Evolutionary conservation across 2,329 filamentous ascomycete genomes (phyloP).

Genomic region (Diplodia corticola): DNA sequence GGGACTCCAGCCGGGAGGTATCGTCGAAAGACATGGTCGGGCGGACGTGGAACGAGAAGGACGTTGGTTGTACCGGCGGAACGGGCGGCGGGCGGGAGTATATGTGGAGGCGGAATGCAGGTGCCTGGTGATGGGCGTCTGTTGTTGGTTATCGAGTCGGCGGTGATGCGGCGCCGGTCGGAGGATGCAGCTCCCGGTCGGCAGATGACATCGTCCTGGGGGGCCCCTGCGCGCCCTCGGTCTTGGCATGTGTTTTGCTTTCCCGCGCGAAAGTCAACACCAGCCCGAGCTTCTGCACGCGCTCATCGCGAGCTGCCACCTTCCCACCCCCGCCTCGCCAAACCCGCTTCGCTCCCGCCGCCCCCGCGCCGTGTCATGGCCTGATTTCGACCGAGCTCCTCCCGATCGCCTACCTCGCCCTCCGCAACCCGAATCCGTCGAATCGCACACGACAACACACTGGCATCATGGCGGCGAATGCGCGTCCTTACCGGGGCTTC

Average conservation of each 20-base stretch:
- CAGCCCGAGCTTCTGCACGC: background rate
- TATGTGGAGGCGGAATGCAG: background rate
- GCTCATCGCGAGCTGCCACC: background rate
- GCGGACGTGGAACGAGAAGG: background rate
- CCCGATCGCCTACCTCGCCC: background rate
- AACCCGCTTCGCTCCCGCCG: background rate
- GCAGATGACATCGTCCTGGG: slow-evolving; percentile 16
- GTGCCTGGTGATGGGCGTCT: slow-evolving; percentile 9
- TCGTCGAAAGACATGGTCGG: slow-evolving; percentile 85
- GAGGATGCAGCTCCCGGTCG: background rate
- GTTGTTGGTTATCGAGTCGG: slow-evolving; percentile 16
- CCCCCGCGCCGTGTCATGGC: slow-evolving; percentile 14
- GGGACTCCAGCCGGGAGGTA: slow-evolving; percentile 79
- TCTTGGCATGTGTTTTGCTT: slow-evolving; percentile 21
- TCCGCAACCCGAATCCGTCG: slow-evolving; percentile 45
- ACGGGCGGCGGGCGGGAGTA: background rate
- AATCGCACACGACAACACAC: slow-evolving; percentile 18
- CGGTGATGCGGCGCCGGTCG: slow-evolving; percentile 16
- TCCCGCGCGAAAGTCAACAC: slow-evolving; percentile 23
- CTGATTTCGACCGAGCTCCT: background rate
- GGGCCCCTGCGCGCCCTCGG: background rate
- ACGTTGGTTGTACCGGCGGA: background rate
- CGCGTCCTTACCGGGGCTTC: slow-evolving; percentile 81
- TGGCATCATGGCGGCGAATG: slow-evolving; percentile 27
- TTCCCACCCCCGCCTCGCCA: background rate